Evolutionary conservation across 176 grass and related monocot genomes (phyloP).

Genomic region (Calamus simplicifolius): DNA sequence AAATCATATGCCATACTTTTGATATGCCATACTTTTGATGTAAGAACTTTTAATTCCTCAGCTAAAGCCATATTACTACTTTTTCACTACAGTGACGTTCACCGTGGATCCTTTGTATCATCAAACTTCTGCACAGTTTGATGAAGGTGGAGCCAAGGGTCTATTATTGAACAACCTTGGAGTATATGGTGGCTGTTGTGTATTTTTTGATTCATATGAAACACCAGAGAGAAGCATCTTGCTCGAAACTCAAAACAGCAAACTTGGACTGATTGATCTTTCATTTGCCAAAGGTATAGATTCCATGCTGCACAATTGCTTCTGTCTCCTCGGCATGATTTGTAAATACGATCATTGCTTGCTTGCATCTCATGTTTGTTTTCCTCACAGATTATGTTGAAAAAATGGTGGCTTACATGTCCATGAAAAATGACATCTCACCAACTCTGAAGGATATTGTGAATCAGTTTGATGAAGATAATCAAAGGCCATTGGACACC

Average conservation of each 20-base stretch:
- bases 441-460: conserved; percentile 76
- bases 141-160: conserved; percentile 96
- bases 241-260: conserved; percentile 30
- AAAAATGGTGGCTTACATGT: conserved; percentile 68
- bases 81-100: conserved; percentile 65
- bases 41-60: neutral
- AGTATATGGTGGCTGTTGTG: conserved; percentile 67
- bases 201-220: conserved; percentile 97
- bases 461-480: conserved; percentile 85
- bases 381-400: conserved; percentile 60
- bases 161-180: conserved; percentile 90
- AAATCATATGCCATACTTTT: no score
- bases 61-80: conserved; percentile 25
- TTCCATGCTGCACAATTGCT: neutral
- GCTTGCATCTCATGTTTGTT: neutral
- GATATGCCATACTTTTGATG: no score
- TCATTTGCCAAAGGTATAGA: conserved; percentile 82
- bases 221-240: conserved; percentile 56
- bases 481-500: conserved; percentile 44
- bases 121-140: conserved; percentile 93
- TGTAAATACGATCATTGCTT: no score
- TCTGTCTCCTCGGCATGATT: no score
- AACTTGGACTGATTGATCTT: conserved; percentile 51
- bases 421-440: conserved; percentile 61
- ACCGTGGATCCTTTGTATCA: conserved; percentile 91